These are phyloP conservation scores for Citrus glauca DNA, from an alignment of 345 rosid species.

Conservation along the genomic window DNA sequence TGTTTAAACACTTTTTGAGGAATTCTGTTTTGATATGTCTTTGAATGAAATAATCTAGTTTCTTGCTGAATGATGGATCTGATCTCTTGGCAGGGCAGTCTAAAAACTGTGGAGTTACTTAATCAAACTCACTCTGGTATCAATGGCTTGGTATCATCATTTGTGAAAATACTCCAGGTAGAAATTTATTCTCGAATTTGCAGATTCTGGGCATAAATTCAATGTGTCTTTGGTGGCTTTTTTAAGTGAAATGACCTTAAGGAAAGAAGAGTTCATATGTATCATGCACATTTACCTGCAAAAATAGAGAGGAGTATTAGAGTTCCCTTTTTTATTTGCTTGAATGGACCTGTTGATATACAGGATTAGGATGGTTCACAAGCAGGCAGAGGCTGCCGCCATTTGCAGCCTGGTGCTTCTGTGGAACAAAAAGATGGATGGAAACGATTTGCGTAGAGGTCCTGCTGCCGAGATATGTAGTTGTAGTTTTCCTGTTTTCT, in stretches of 20 bases:
- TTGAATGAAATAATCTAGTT: not conserved
- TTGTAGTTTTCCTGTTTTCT: not conserved
- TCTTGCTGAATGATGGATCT: constrained; percentile 26
- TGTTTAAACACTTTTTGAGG: not conserved
- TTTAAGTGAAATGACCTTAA: not conserved
- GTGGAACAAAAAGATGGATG: not conserved
- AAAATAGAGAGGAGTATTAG: not conserved
- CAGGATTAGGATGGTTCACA: not conserved
- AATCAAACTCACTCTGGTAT: constrained; percentile 45
- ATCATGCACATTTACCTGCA: not conserved
- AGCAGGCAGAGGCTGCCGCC: not conserved
- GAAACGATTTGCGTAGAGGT: not conserved
- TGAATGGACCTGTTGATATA: not conserved
- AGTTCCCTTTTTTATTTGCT: not conserved
- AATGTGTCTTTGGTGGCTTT: no score
- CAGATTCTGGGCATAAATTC: not conserved
- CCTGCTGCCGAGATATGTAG: not conserved
- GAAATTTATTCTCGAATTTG: not conserved
- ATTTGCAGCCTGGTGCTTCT: not conserved
- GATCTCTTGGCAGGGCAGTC: constrained; percentile 80
- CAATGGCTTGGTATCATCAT: constrained; percentile 81
- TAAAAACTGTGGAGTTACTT: constrained; percentile 51
- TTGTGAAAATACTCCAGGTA: constrained; percentile 79
- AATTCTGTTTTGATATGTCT: not conserved
- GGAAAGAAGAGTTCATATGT: not conserved